Base-by-base conservation (phyloP, 805 yeast species). In the Pichia scutulata region DNA sequence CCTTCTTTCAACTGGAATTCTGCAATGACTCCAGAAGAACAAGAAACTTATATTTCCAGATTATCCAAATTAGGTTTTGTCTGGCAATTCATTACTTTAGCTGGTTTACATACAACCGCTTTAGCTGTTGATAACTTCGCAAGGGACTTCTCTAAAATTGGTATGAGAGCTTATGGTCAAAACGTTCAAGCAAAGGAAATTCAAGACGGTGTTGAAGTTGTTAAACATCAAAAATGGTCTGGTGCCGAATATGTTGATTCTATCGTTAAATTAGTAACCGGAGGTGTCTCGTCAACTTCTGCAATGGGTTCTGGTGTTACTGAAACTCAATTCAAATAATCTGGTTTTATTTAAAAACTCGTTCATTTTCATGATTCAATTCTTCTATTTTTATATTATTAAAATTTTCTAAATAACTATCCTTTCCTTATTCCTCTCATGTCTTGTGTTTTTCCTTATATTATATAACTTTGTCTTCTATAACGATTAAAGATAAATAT, bases 251-350 rank as follows among this genome's bases (percentile, higher is more conserved):
- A 89, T 74, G 85, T 92, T 64, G 98, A 92, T 70, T 84, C 88
- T 53, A 75, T 92, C 64, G 81, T 92, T 69, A 89, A 84, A 70
- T 75, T 89, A 70, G 93, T 89, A 24, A 84, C 93, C 50, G 97
- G 97, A 62, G 98, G 98, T 73, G 86, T 90, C 52, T 77, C 90
- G 47, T 84, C 95, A 19, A 92, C 98, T 45, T 96, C 97, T 58
- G 97, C 98, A 45, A 92, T 92, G 97, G 97, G 97, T 65, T 84
- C 84, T 55, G 98, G 98, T 75, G 97, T 92, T 58, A 92, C 98
- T 49, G 98, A 92, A 74, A 95, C 86, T 59, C 98, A 92, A 72
- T 92, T 92, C 75, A 86, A 85, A 54, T 57, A 50, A 52, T 10
- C 24, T 25, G 19, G 5, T 22, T n/a, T n/a, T n/a, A n/a, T n/a